These are phyloP conservation scores for Tetrahymena malaccensis DNA, from an alignment of 73 alveolate species.

Conservation along the genomic window DNA sequence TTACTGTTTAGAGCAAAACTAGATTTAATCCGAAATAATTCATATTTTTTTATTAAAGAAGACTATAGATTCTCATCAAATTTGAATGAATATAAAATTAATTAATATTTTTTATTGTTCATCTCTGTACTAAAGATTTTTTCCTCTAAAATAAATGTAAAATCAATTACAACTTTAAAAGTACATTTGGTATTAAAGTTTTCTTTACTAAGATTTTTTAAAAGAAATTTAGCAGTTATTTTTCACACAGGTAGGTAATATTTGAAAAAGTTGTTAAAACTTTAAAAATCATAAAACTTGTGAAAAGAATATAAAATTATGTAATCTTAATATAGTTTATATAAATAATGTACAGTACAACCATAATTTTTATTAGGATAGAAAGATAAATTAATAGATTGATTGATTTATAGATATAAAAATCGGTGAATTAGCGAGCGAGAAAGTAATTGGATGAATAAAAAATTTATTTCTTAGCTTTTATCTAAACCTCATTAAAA, in stretches of 20 bases:
- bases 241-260: no score
- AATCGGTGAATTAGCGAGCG: background rate
- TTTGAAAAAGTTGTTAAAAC: no score
- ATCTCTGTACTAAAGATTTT: background rate
- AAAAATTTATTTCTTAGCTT: background rate
- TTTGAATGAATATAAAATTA: background rate
- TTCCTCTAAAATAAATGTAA: background rate
- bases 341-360: background rate
- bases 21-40: no score
- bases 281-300: no score
- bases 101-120: background rate
- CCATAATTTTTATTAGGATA: background rate
- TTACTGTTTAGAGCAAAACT: background rate
- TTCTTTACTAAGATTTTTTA: no score
- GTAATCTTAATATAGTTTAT: no score
- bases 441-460: no score
- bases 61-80: background rate
- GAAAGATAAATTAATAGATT: background rate
- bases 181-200: no score
- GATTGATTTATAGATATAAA: background rate
- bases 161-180: background rate
- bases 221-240: no score
- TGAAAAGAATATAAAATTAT: no score
- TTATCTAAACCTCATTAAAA: background rate
- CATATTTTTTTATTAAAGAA: background rate